Evolutionary conservation across 1,284 basidiomycete genomes (phyloP).

Genomic region (Melampsora larici-populina): DNA sequence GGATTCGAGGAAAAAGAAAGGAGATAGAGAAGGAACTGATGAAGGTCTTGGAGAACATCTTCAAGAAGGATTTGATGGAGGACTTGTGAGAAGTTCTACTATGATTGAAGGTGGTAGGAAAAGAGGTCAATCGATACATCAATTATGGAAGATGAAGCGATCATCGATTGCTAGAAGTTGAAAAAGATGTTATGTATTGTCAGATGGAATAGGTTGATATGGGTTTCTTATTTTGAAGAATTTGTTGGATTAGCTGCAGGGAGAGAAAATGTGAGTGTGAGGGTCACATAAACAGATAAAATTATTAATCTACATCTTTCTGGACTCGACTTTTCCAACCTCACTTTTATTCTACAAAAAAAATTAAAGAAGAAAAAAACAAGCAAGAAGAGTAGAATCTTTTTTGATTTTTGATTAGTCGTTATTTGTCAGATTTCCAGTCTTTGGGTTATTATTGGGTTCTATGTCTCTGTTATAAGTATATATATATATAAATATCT

Average conservation of each 20-base stretch:
- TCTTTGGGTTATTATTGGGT: not conserved
- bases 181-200: not conserved
- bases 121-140: not conserved
- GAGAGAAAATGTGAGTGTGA: not conserved
- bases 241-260: not conserved
- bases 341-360: not conserved
- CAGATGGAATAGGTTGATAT: not conserved
- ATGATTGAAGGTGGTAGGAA: not conserved
- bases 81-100: not conserved
- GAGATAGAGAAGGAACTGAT: not conserved
- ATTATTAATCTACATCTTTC: not conserved
- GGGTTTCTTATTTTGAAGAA: not conserved
- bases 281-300: not conserved
- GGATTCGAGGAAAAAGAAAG: not conserved
- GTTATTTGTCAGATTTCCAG: not conserved
- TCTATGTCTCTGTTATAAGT: not conserved
- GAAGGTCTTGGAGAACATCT: not conserved
- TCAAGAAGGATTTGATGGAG: not conserved
- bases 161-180: not conserved
- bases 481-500: not conserved
- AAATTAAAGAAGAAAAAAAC: not conserved
- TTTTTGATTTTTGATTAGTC: not conserved
- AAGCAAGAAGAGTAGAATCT: not conserved
- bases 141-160: not conserved
- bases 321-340: not conserved